A percentile compares a stretch with the other conserved stretches of the same genome.
Evolutionary conservation across 345 rosid genomes (phyloP).

Genomic region (Eucalyptus rudis): DNA sequence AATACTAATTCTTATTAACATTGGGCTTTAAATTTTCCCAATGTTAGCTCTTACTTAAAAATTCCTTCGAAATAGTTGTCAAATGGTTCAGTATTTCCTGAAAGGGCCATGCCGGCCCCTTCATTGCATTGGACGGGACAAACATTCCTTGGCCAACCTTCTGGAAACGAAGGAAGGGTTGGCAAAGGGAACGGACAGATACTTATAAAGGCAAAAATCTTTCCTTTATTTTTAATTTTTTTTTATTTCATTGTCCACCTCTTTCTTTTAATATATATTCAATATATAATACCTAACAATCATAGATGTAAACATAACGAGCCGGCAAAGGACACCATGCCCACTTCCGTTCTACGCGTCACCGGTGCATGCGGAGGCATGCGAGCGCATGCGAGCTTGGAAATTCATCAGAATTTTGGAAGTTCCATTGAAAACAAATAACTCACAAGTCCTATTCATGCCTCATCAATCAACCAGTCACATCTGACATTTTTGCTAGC

Average conservation of each 20-base stretch:
- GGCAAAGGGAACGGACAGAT: not conserved
- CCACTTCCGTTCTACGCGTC: not conserved
- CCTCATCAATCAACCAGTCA: not conserved
- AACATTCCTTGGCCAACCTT: not conserved
- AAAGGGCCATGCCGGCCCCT: not conserved
- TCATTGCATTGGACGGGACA: not conserved
- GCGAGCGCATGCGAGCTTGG: not conserved
- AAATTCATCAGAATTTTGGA: not conserved
- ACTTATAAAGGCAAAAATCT: not conserved
- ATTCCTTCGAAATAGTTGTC: no score
- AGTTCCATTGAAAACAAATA: not conserved
- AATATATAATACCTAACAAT: not conserved
- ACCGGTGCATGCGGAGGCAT: not conserved
- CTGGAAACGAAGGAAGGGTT: not conserved
- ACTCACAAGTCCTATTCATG: not conserved
- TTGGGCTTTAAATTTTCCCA: accelerated
- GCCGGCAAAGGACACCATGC: not conserved
- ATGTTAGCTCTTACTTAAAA: no score
- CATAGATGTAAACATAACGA: not conserved
- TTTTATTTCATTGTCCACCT: not conserved
- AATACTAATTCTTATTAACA: accelerated
- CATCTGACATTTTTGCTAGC: no score
- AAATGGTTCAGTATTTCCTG: accelerated
- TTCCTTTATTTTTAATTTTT: not conserved
- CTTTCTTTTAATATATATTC: not conserved